phyloP scores from a whole-genome alignment of 345 rosid species.

The Citrus maxima region DNA sequence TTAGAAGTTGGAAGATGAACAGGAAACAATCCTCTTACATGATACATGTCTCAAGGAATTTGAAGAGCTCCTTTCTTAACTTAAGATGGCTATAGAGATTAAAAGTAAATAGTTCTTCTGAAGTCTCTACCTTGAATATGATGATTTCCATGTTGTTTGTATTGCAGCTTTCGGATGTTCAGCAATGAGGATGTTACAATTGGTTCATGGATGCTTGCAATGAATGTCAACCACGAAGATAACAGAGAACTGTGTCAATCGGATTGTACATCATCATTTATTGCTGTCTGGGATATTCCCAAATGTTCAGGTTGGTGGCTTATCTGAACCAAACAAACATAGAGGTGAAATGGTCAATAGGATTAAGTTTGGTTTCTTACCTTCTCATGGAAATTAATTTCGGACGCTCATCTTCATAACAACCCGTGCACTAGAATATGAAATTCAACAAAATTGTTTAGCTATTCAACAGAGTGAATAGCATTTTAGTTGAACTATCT shows the following conservation, averaged over 20 bases:
- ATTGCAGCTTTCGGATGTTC: conserved; percentile 87
- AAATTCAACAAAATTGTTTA: background rate
- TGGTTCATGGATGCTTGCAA: conserved; percentile 98
- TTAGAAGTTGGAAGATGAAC: background rate
- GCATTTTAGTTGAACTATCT: background rate
- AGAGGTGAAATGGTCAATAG: conserved; percentile 4
- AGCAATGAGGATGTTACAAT: conserved; percentile 96
- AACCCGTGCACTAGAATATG: background rate
- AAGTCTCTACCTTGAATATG: background rate
- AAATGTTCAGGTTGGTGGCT: conserved; percentile 79
- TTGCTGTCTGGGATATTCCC: conserved; percentile 95
- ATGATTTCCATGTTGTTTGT: conserved; percentile 8
- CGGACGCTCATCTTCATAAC: background rate
- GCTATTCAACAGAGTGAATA: background rate
- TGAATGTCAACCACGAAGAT: conserved; percentile 92
- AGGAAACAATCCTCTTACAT: background rate
- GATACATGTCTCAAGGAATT: background rate
- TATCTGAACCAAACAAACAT: conserved; percentile 1
- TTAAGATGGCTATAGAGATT: background rate
- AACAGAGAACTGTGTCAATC: conserved; percentile 58
- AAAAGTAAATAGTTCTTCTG: background rate
- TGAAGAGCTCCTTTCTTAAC: background rate
- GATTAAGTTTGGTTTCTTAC: background rate
- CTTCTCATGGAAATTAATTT: background rate
- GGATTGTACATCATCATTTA: conserved; percentile 62